Conservation (phyloP, 1,284 basidiomycete genomes). For the Ustilago bromivora region DNA sequence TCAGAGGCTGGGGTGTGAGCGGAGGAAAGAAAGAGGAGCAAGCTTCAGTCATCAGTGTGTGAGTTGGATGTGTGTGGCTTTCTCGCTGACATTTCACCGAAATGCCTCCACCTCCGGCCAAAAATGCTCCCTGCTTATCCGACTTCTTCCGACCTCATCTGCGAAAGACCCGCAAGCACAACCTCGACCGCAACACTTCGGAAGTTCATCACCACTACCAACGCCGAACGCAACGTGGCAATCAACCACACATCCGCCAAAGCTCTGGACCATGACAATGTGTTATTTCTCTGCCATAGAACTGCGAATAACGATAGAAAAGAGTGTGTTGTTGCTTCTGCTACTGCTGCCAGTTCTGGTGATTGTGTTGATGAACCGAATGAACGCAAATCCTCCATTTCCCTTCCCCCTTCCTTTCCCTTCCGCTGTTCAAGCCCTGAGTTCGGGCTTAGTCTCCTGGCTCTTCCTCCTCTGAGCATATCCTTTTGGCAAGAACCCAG, state of each 20-base stretch:
- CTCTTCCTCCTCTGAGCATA: constrained; percentile 56
- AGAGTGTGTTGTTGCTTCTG: background rate
- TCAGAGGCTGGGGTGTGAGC: too few relatives aligned
- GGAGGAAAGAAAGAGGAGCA: background rate
- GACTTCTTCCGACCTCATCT: too few relatives aligned
- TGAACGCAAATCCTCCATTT: background rate
- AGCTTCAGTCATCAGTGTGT: constrained; percentile 6
- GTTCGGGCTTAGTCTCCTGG: constrained; percentile 43
- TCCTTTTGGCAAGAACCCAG: constrained; percentile 63
- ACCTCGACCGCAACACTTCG: too few relatives aligned
- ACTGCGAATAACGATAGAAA: constrained; percentile 1
- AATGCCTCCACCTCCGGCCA: too few relatives aligned
- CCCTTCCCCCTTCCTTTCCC: background rate
- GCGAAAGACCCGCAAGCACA: too few relatives aligned
- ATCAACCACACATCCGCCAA: background rate
- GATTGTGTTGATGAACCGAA: background rate
- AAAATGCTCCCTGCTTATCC: too few relatives aligned
- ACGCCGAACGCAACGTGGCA: too few relatives aligned
- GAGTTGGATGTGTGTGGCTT: background rate
- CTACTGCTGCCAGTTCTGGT: background rate
- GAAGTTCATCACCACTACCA: too few relatives aligned
- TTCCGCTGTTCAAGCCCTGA: constrained; percentile 19
- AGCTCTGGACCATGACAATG: background rate
- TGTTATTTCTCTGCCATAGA: background rate
- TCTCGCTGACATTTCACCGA: too few relatives aligned